Conservation (phyloP, 192 early-diverging fungal species). For the Gamsiella multidivaricata region DNA sequence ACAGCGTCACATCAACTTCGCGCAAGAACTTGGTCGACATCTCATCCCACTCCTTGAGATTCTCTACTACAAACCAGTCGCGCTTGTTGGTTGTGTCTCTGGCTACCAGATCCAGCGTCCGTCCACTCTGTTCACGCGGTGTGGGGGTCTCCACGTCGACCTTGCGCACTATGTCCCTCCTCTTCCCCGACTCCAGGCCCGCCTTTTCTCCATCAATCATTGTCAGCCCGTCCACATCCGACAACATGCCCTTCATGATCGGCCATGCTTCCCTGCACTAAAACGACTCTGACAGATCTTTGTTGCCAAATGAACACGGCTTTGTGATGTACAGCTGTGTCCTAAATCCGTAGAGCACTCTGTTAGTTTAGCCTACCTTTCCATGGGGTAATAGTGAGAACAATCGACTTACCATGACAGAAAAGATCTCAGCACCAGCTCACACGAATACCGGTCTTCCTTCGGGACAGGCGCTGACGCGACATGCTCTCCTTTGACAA, state of each 20-base stretch:
- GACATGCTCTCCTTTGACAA: slow-evolving; percentile 30
- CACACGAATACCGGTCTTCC: slow-evolving; percentile 40
- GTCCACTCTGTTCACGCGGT: slow-evolving; percentile 33
- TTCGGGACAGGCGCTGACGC: slow-evolving; percentile 36
- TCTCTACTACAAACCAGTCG: slow-evolving; percentile 44
- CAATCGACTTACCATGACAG: slow-evolving; percentile 30
- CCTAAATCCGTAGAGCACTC: slow-evolving; percentile 5
- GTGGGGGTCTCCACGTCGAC: slow-evolving; percentile 16
- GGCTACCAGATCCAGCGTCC: slow-evolving; percentile 36
- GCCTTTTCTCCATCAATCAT: slow-evolving; percentile 49
- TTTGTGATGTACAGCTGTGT: slow-evolving; percentile 38
- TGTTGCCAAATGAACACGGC: slow-evolving; percentile 42
- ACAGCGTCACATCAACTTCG: slow-evolving; percentile 35
- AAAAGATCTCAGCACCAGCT: slow-evolving; percentile 25
- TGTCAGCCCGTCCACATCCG: slow-evolving; percentile 38
- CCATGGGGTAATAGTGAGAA: background rate
- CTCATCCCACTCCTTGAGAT: slow-evolving; percentile 49
- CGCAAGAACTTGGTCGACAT: slow-evolving; percentile 33
- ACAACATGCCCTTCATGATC: slow-evolving; percentile 35
- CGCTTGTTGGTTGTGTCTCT: slow-evolving; percentile 36
- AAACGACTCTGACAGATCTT: slow-evolving; percentile 40
- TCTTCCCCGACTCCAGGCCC: slow-evolving; percentile 33
- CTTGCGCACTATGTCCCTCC: slow-evolving; percentile 14
- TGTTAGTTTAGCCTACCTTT: slow-evolving; percentile 11
- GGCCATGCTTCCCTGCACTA: slow-evolving; percentile 44